Base-by-base conservation (phyloP, 2,329 filamentous ascomycete species). In the Harringtonia aguacate region DNA sequence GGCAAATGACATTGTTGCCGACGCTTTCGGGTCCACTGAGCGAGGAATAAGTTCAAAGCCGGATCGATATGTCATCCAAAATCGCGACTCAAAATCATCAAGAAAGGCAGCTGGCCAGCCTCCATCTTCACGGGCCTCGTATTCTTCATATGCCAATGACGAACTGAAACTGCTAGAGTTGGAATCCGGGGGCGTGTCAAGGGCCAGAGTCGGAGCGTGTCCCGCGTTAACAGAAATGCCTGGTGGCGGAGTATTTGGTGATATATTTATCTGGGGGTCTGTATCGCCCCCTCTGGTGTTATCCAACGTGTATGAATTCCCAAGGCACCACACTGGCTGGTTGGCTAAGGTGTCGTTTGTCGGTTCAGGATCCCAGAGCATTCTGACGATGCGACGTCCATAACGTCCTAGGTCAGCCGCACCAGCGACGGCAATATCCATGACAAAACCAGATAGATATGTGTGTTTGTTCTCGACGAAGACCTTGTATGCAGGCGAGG, bases 61-160 rank as follows among this genome's bases (percentile, higher is more conserved):
- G 22, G 82, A 92, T 41, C 92, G 79, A 58, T 98, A 98, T 10
- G 90, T 97, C 75, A 98, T 86, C 90, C 92, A 97, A 61, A 95
- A 78, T 48, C 79, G 79, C 6, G 90, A 89, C 60, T 95, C 88
- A 56, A 97, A 94, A 61, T 98, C 92, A 48, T 88, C 84, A 29
- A 97, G 68, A 56, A 98, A 98, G 5, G 77, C 72, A 10, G 75
- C 67, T 10, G 92, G 92, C 92, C 92, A 98, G 46, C 83, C 81
- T 14, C 67, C 67, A 47, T 68, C 67, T 17, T 63, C 56, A 4
- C 56, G 55, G 3, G 6, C 33, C 2, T 43, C 35, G 13, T 61
- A 57, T 20, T 74, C 65, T 22, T 69, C 69, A 44, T 70, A 72
- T 30, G 68, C 67, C 9, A 72, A 56, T 2, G 71, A 71, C 6